Conservation (phyloP, 139 green algal genomes). For the Chlorella sp. region DNA sequence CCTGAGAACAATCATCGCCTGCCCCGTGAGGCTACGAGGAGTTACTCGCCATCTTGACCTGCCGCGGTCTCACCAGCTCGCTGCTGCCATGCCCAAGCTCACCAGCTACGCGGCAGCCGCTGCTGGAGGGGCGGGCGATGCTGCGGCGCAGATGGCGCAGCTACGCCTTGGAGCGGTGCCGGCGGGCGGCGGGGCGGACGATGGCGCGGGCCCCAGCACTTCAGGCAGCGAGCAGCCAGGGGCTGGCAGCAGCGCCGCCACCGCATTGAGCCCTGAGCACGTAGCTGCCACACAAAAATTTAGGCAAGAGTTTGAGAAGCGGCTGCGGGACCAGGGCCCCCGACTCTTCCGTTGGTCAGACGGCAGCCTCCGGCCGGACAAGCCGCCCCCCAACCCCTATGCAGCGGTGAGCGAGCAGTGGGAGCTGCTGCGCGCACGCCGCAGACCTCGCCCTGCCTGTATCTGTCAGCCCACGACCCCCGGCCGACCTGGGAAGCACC, state of each 20-base stretch:
- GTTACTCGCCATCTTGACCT: no score
- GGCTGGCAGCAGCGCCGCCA: no score
- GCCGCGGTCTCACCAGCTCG: neutral
- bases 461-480: no score
- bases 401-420: slow-evolving; percentile 17
- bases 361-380: slow-evolving; percentile 26
- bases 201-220: no score
- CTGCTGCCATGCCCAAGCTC: slow-evolving; percentile 25
- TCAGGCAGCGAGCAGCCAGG: no score
- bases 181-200: no score
- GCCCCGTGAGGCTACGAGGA: no score
- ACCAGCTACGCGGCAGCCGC: slow-evolving; percentile 1
- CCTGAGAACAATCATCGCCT: no score
- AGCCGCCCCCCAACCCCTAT: slow-evolving; percentile 28
- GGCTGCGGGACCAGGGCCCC: slow-evolving; percentile 32
- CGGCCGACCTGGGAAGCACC: no score
- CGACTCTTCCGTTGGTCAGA: slow-evolving; percentile 37
- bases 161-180: no score
- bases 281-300: slow-evolving; percentile 4
- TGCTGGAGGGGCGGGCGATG: neutral
- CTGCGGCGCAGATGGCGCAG: no score
- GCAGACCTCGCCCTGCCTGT: neutral
- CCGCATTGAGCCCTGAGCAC: no score
- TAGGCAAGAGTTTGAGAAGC: slow-evolving; percentile 11
- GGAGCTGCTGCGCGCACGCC: neutral